These are phyloP conservation scores for Macaranga tanarius DNA, from an alignment of 441 rosid species.

Conservation along the genomic window DNA sequence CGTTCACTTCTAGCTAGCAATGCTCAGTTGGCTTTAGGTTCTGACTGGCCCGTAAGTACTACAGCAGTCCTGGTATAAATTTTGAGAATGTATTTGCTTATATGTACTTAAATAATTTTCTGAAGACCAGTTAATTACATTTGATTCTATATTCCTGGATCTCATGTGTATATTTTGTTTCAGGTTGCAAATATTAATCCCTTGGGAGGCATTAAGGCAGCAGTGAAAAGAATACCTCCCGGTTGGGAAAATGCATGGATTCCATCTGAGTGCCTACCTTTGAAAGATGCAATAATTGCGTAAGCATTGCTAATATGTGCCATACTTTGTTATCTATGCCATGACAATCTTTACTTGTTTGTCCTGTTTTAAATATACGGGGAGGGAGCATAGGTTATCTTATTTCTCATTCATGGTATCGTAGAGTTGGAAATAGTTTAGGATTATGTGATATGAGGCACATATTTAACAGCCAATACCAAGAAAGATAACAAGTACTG, in stretches of 20 bases:
- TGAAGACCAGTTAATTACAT: not conserved
- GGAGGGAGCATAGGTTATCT: not conserved
- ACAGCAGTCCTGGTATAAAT: not conserved
- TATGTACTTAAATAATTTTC: not conserved
- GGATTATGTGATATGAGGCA: not conserved
- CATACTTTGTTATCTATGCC: not conserved
- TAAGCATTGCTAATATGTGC: constrained; percentile 35
- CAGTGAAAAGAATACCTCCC: constrained; percentile 71
- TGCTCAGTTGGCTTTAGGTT: constrained; percentile 72
- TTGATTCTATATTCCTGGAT: not conserved
- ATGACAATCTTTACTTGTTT: not conserved
- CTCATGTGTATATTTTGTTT: constrained; percentile 18
- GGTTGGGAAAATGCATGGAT: constrained; percentile 77
- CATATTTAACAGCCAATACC: not conserved
- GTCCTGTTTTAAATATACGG: not conserved
- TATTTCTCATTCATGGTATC: not conserved
- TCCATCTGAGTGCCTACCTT: constrained; percentile 66
- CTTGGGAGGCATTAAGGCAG: constrained; percentile 59
- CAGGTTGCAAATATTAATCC: constrained; percentile 77
- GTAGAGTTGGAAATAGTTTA: not conserved
- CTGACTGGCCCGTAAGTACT: constrained; percentile 90
- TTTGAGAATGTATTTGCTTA: not conserved
- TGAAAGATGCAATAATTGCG: constrained; percentile 65
- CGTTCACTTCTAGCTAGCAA: constrained; percentile 56
- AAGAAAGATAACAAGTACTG: not conserved